Evolutionary conservation across 495 filamentous ascomycete genomes (phyloP).

Genomic region (Massariosphaeria phaeospora): DNA sequence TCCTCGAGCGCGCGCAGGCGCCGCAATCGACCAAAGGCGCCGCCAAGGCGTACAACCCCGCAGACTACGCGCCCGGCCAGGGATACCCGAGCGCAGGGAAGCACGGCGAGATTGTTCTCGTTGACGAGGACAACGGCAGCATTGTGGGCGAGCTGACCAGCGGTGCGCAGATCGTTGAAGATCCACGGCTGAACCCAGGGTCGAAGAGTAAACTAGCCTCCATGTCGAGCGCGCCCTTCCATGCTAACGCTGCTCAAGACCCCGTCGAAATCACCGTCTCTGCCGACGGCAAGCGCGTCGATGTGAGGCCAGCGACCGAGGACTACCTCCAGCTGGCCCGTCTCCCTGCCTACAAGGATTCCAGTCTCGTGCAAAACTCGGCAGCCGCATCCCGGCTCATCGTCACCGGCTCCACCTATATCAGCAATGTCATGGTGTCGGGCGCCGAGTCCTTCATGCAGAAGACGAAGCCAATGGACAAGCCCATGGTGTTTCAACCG

Average conservation of each 20-base stretch:
- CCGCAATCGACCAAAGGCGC: slow-evolving; percentile 40
- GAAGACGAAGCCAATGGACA: slow-evolving; percentile 66
- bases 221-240: slow-evolving; percentile 8
- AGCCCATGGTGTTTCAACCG: slow-evolving; percentile 83
- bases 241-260: slow-evolving; percentile 47
- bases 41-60: slow-evolving; percentile 68
- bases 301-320: slow-evolving; percentile 67
- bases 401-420: slow-evolving; percentile 73
- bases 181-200: slow-evolving; percentile 65
- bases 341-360: slow-evolving; percentile 85
- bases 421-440: slow-evolving; percentile 68
- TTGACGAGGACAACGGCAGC: slow-evolving; percentile 90
- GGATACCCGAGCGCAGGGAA: slow-evolving; percentile 54
- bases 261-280: slow-evolving; percentile 89
- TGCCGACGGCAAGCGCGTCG: slow-evolving; percentile 64
- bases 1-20: slow-evolving; percentile 65
- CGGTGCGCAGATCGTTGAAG: slow-evolving; percentile 74
- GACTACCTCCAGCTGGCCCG: slow-evolving; percentile 76
- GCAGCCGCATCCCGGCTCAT: slow-evolving; percentile 88
- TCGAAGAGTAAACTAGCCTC: slow-evolving; percentile 66
- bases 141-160: slow-evolving; percentile 88
- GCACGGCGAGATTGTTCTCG: slow-evolving; percentile 76
- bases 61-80: slow-evolving; percentile 71
- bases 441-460: slow-evolving; percentile 77
- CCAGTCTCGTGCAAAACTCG: slow-evolving; percentile 81